A percentile compares a stretch with the other conserved stretches of the same genome.
Evolutionary conservation across 2,329 filamentous ascomycete species (phyloP).

Genomic region (Rachicladosporium sp.): DNA sequence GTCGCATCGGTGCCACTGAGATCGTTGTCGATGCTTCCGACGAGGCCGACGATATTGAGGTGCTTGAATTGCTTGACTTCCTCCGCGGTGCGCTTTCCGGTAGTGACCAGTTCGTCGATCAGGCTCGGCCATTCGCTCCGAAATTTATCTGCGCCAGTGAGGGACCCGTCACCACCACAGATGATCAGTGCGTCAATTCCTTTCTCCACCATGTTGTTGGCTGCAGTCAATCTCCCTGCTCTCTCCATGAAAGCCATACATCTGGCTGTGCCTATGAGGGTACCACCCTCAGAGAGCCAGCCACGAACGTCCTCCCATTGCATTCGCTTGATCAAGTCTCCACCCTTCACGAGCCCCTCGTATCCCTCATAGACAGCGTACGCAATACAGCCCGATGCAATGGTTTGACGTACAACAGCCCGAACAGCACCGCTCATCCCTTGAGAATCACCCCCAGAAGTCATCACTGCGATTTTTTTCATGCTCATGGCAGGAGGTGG

Average conservation of each 20-base stretch:
- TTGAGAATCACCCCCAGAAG: constrained; percentile 83
- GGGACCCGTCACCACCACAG: constrained; percentile 89
- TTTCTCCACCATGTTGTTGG: constrained; percentile 85
- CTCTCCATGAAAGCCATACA: constrained; percentile 90
- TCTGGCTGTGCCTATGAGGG: constrained; percentile 86
- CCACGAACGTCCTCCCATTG: constrained; percentile 89
- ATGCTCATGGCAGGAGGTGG: too few relatives aligned
- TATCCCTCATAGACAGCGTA: constrained; percentile 72
- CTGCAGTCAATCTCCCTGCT: constrained; percentile 66
- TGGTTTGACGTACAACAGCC: constrained; percentile 81
- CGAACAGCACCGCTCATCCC: constrained; percentile 91
- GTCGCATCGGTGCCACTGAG: constrained; percentile 94
- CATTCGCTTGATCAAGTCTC: constrained; percentile 77
- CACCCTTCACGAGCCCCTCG: constrained; percentile 83
- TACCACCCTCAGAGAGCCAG: constrained; percentile 87
- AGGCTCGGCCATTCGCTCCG: constrained; percentile 83
- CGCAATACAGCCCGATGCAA: constrained; percentile 52
- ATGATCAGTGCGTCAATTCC: constrained; percentile 95
- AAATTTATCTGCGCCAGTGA: constrained; percentile 92
- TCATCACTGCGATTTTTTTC: constrained; percentile 76
- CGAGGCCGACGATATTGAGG: constrained; percentile 90
- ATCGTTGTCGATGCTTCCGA: constrained; percentile 97
- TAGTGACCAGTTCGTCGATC: constrained; percentile 69
- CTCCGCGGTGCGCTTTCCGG: constrained; percentile 54
- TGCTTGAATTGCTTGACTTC: constrained; percentile 68